Conservation (phyloP, 139 green algal species). For the Zygnema cylindricum region DNA sequence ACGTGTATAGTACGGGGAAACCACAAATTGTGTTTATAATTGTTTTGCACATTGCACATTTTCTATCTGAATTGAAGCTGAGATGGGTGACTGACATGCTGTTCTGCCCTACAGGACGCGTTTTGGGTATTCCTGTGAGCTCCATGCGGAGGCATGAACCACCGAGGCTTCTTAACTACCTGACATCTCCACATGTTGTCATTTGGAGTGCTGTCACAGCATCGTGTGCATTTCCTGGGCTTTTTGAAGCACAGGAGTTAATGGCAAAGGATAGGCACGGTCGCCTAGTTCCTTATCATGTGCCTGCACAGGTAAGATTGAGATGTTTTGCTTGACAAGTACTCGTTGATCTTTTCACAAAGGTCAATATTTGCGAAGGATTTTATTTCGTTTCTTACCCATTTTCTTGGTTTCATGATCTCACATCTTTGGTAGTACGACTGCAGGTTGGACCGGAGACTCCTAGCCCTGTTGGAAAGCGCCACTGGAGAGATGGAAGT, state of each 20-base stretch:
- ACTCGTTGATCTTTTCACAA: no score
- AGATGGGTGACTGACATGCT: no score
- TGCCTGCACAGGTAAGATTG: slow-evolving; percentile 33
- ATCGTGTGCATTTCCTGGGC: slow-evolving; percentile 70
- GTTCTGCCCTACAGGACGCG: slow-evolving; percentile 33
- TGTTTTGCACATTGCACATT: no score
- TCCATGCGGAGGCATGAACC: slow-evolving; percentile 78
- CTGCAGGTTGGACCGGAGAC: not conserved
- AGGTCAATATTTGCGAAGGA: no score
- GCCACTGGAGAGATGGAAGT: slow-evolving; percentile 64
- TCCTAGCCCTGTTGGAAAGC: slow-evolving; percentile 8
- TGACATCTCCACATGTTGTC: slow-evolving; percentile 69
- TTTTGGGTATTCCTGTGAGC: slow-evolving; percentile 62
- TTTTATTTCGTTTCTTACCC: no score
- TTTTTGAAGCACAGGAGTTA: slow-evolving; percentile 67
- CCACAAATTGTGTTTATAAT: no score
- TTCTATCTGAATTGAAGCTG: no score
- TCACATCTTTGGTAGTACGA: no score
- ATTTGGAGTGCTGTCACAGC: slow-evolving; percentile 69
- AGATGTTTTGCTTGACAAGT: no score
- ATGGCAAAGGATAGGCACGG: slow-evolving; percentile 60
- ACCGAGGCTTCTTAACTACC: slow-evolving; percentile 70
- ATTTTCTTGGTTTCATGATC: no score
- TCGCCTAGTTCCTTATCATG: slow-evolving; percentile 58
- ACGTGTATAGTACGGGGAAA: no score